Evolutionary conservation across 2,329 filamentous ascomycete species (phyloP), one percentile per base, ranked within the genome.

Genomic region (Penicillium sp.): DNA sequence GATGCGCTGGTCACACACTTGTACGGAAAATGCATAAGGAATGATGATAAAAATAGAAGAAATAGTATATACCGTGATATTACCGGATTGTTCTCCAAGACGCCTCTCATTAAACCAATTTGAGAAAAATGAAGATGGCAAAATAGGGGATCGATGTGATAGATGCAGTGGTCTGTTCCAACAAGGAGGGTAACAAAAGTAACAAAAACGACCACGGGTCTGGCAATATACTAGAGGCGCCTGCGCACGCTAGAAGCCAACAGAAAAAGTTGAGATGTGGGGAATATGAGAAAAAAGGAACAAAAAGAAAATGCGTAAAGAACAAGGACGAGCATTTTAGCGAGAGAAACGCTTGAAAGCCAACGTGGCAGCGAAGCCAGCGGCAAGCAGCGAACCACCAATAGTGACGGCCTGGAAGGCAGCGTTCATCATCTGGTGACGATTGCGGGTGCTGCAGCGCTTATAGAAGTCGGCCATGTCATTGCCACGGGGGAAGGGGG

Each of bases 371-470:
- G 71, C 74, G 23, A 77, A 65, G n/a, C 75, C 76, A 31, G 75
- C 73, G 4, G 81, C 81, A 59, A 82, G 68, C 13, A 83, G 61
- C 19, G 78, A 75, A 31, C 80, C 77, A 23, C 80, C 79, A 54
- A 82, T 76, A 13, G 81, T 79, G 48, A 81, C 69, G 19, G 78
- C 80, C 60, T 82, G 78, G 67, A 83, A 75, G 50, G 80, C 74
- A 38, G 79, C 79, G 65, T 84, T 84, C 73, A 81, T 76, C 80
- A 84, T 83, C 69, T 84, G 82, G 67, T 79, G 80, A 61, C 80
- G 75, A 72, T 84, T 84, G 46, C 82, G 75, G 48, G 73, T 77
- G 57, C 77, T 77, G 73, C 81, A 84, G 63, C 81, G 78, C 65
- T 80, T 79, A 63, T 83, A 81, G 70, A 84, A 84, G 59, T 81